Percentiles rank a stretch among this genome's conserved stretches.
These are phyloP conservation scores for Colletotrichum brevisporum DNA, from an alignment of 2,329 filamentous ascomycete genomes.

Conservation along the genomic window DNA sequence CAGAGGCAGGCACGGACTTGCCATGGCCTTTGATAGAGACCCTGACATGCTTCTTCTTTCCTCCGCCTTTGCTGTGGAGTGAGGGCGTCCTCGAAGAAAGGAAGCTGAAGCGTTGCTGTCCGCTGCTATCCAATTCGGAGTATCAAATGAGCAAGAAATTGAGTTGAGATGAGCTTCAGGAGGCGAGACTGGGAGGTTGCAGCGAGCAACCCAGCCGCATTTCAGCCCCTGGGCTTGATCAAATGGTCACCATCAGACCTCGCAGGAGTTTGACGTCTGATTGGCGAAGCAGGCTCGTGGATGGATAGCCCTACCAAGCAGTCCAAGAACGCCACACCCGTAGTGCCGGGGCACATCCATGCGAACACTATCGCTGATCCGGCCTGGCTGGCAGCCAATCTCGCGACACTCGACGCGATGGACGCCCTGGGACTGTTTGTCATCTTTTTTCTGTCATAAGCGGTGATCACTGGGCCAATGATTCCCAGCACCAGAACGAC, in stretches of 20 bases:
- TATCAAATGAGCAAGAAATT: background rate
- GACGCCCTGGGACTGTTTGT: constrained; percentile 15
- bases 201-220: background rate
- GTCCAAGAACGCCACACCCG: constrained; percentile 28
- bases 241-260: background rate
- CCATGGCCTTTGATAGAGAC: too few relatives aligned
- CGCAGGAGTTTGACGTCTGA: background rate
- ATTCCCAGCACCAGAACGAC: background rate
- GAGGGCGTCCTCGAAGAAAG: too few relatives aligned
- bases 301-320: constrained; percentile 7
- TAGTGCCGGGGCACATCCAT: constrained; percentile 6
- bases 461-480: constrained; percentile 8
- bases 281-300: background rate
- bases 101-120: too few relatives aligned
- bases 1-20: too few relatives aligned
- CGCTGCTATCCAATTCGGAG: too few relatives aligned
- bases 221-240: background rate
- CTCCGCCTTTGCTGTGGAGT: too few relatives aligned
- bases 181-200: background rate
- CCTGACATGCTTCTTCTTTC: too few relatives aligned
- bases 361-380: constrained; percentile 3
- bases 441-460: constrained; percentile 13
- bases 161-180: background rate
- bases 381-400: constrained; percentile 5
- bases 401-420: constrained; percentile 3